These are phyloP conservation scores for Wickerhamiella siamensis DNA, from an alignment of 805 yeast species.

Conservation along the genomic window DNA sequence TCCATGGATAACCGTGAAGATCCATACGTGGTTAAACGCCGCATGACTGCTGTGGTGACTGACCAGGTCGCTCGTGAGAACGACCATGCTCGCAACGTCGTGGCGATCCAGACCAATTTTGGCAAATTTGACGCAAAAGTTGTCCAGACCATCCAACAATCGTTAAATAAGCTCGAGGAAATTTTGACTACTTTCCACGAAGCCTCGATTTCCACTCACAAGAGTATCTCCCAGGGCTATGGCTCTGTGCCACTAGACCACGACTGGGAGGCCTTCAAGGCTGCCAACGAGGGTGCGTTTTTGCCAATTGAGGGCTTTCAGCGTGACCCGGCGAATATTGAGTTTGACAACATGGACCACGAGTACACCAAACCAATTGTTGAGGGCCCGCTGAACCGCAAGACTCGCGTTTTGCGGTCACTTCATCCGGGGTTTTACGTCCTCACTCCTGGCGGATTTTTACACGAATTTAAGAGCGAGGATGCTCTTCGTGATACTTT, in stretches of 20 bases:
- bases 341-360: constrained; percentile 30
- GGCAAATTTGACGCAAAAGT: constrained; percentile 32
- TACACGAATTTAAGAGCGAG: constrained; percentile 33
- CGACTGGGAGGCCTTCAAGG: constrained; percentile 34
- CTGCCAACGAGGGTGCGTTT: constrained; percentile 24
- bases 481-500: constrained; percentile 27
- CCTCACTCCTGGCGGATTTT: constrained; percentile 31
- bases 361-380: constrained; percentile 31
- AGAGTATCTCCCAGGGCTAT: constrained; percentile 24
- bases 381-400: constrained; percentile 34
- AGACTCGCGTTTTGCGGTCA: constrained; percentile 30
- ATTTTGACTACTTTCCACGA: constrained; percentile 24
- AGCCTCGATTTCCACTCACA: constrained; percentile 21
- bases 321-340: constrained; percentile 26
- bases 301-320: constrained; percentile 26
- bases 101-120: constrained; percentile 29
- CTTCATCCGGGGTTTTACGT: constrained; percentile 34
- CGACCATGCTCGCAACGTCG: constrained; percentile 31
- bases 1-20: constrained; percentile 30
- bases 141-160: constrained; percentile 29
- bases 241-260: constrained; percentile 25
- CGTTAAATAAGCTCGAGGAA: constrained; percentile 24
- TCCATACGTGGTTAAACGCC: constrained; percentile 34
- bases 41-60: constrained; percentile 26
- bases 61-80: constrained; percentile 35